A percentile compares a stretch with the other conserved stretches of the same genome.
Evolutionary conservation across 1,284 basidiomycete species (phyloP).

Genomic region (Ceratobasidium papillatum): DNA sequence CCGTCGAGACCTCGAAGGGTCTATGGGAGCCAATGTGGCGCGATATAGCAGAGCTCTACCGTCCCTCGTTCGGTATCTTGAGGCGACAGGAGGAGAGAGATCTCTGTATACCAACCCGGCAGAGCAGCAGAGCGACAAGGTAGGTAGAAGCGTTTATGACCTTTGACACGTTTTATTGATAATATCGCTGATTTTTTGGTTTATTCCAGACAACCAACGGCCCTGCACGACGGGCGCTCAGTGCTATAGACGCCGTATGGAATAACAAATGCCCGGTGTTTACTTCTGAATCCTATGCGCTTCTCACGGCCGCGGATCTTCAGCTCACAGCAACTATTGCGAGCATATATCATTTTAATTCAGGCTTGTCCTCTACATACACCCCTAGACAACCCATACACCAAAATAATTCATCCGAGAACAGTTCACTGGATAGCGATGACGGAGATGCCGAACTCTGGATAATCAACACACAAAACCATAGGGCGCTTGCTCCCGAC

Average conservation of each 20-base stretch:
- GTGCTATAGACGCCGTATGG: constrained; percentile 7
- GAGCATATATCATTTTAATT: not conserved
- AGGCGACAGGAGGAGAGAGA: not conserved
- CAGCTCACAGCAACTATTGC: not conserved
- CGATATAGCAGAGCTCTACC: not conserved
- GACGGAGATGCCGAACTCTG: no score
- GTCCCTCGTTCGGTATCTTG: not conserved
- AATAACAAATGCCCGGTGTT: not conserved
- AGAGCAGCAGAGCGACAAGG: no score
- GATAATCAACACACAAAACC: no score
- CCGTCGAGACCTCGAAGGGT: not conserved
- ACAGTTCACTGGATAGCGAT: not conserved
- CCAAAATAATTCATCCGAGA: not conserved
- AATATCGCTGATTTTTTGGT: not conserved
- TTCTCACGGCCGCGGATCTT: not conserved
- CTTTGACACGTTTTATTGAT: not conserved
- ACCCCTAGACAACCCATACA: not conserved
- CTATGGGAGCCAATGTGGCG: not conserved
- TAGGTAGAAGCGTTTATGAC: not conserved
- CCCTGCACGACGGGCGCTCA: no score
- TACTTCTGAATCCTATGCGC: not conserved
- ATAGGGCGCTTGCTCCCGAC: no score
- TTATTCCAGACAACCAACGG: not conserved
- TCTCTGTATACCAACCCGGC: not conserved
- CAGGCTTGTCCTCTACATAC: not conserved